Percentiles rank a stretch among this genome's conserved stretches.
Evolutionary conservation across 1,284 basidiomycete species (phyloP).

Genomic region (Tilletia indica): DNA sequence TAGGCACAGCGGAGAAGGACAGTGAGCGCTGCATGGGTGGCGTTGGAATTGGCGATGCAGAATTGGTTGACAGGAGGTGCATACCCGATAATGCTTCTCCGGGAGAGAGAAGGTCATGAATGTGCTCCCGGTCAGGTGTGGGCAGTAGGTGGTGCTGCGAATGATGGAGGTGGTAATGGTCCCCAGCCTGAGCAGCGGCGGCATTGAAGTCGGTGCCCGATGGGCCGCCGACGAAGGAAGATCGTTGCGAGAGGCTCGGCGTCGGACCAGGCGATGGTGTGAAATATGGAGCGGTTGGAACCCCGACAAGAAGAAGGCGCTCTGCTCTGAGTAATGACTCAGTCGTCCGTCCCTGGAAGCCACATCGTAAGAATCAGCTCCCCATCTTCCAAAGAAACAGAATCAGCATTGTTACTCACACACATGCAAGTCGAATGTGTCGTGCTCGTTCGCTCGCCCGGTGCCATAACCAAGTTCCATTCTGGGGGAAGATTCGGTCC

Average conservation of each 20-base stretch:
- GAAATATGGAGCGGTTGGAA: constrained; percentile 9
- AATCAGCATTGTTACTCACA: constrained; percentile 10
- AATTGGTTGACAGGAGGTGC: too few species aligned
- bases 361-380: not conserved
- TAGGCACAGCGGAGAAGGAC: not conserved
- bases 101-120: too few species aligned
- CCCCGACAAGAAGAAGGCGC: constrained; percentile 1
- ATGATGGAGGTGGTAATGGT: not conserved
- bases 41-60: not conserved
- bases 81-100: too few species aligned
- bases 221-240: not conserved
- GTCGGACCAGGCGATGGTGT: not conserved
- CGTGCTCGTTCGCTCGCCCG: constrained; percentile 11
- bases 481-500: constrained; percentile 3
- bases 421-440: constrained; percentile 16
- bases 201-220: not conserved
- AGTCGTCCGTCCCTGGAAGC: not conserved
- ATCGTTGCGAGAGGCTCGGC: not conserved
- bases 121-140: not conserved
- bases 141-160: not conserved
- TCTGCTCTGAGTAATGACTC: constrained; percentile 9
- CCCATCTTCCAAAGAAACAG: not conserved
- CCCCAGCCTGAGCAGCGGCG: not conserved
- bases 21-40: not conserved
- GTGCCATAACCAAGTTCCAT: constrained; percentile 13